Base-by-base conservation (phyloP, 2,329 filamentous ascomycete genomes). In the Sporothrix globosa region DNA sequence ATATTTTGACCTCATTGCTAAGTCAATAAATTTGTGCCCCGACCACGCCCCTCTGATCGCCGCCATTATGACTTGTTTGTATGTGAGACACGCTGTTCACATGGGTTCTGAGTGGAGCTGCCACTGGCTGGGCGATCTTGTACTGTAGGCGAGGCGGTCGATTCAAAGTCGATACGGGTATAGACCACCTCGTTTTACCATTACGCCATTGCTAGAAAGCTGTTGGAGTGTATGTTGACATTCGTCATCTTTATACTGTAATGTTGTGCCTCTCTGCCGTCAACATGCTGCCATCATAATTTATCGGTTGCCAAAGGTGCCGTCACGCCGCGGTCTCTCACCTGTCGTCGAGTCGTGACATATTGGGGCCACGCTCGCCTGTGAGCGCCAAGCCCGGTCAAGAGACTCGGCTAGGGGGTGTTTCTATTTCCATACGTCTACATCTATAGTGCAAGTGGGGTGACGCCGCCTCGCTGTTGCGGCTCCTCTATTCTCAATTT, bases 401-500 rank as follows among this genome's bases (percentile, higher is more conserved):
- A 39, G 39, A 19, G 13, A 58, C 27, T 39, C 34, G 27, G 27
- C 2, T 39, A 17, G 14, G 27, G 39, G 19, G 17, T 39, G 54
- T 39, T 34, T 58, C 30, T 58, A 19, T 58, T n/a, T n/a, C n/a
- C n/a, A 9, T 39, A n/a, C n/a, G n/a, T 53, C 11, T 11, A 39
- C n/a, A 39, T 30, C 5, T 58, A 58, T 58, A 58, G 5, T 34
- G 54, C 27, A 39, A 58, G 54, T 6, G 54, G 14, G 27, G 39
- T 58, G 54, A 39, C 54, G 54, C 54, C 54, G 54, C 30, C 27
- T 39, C 27, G 11, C n/a, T 30, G 54, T 58, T 58, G 27, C 54
- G 27, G 14, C 30, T 34, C 27, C 30, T 58, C 54, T 58, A 58
- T n/a, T 58, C 27, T 39, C 17, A 39, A 39, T 58, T n/a, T 39